Evolutionary conservation across 2,329 filamentous ascomycete species (phyloP).

Genomic region (Gaeumannomyces tritici): DNA sequence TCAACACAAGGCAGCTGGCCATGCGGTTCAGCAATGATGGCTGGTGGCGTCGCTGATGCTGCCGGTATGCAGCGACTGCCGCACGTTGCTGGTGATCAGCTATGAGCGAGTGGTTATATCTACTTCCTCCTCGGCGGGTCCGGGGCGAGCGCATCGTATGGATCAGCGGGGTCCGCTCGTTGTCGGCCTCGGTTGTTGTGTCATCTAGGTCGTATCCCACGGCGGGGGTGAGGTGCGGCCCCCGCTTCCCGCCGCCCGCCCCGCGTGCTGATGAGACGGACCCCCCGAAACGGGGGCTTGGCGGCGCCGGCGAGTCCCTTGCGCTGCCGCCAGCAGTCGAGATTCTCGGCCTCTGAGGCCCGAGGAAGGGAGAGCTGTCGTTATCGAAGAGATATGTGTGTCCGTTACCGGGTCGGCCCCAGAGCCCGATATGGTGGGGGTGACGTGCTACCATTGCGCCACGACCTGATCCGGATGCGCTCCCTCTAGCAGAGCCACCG

Average conservation of each 20-base stretch:
- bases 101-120: neutral
- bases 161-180: constrained; percentile 80
- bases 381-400: constrained; percentile 67
- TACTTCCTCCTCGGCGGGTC: constrained; percentile 29
- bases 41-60: constrained; percentile 21
- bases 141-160: constrained; percentile 45
- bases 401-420: constrained; percentile 56
- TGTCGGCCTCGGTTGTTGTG: constrained; percentile 60
- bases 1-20: constrained; percentile 80
- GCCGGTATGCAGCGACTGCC: constrained; percentile 52
- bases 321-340: constrained; percentile 26
- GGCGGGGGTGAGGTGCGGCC: constrained; percentile 28
- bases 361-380: constrained; percentile 57
- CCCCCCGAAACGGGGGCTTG: constrained; percentile 52
- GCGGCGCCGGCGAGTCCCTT: constrained; percentile 56
- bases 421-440: constrained; percentile 64
- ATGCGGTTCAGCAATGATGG: constrained; percentile 61
- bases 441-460: constrained; percentile 62
- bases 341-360: constrained; percentile 22
- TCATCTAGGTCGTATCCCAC: constrained; percentile 73
- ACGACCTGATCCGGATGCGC: constrained; percentile 49
- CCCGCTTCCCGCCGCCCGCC: constrained; percentile 9
- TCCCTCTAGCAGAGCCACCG: constrained; percentile 52
- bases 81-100: neutral
- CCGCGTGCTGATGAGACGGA: constrained; percentile 11